Evolutionary conservation across 257 asterid species (phyloP), one percentile per base, ranked within the genome.

Genomic region (Paulownia fortunei): DNA sequence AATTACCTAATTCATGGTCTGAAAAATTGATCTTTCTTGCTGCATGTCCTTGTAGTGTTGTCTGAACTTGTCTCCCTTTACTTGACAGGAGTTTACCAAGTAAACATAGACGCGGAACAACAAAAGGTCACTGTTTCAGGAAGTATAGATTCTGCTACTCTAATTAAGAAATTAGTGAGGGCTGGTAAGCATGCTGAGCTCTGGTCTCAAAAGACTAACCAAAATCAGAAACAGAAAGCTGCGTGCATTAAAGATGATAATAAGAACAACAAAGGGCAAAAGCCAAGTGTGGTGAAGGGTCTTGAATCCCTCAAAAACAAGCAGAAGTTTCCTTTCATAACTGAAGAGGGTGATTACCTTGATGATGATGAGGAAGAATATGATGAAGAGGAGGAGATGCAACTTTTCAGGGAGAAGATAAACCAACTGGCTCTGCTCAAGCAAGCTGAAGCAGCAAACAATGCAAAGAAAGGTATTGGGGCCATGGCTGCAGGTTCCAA

Each of bases 161-260:
- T 93, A 42, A 79, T 93, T 41, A 93, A 87, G 86, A 93, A 83
- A 78, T 34, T 93, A 42, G 76, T 82, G 2, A 87, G 62, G 71
- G 88, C 89, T 67, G 96, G 96, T 3, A 93, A 93, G 65, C 88
- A 89, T 61, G 93, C 98, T 27, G 98, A 93, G 81, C 86, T 83
- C 12, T 93, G 96, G 96, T 72, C 88, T 7, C 87, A 80, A 27
- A 89, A 82, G 47, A 4, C 62, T 5, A 83, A 66, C 51, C 94
- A 79, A 27, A 86, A 24, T 63, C 96, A 79, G 84, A 88, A 86
- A 59, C 97, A 86, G 56, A 87, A 84, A 9, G 36, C 72, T 15
- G 58, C 46, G 46, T 78, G 76, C 68, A 51, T 34, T 10, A 88
- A 82, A 69, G 85, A 73, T 19, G 73, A 85, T 24, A 83, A 18